A percentile compares a stretch with the other conserved stretches of the same genome.
These are phyloP conservation scores for Pythium volutum DNA, from an alignment of 352 stramenopile species.

Conservation along the genomic window DNA sequence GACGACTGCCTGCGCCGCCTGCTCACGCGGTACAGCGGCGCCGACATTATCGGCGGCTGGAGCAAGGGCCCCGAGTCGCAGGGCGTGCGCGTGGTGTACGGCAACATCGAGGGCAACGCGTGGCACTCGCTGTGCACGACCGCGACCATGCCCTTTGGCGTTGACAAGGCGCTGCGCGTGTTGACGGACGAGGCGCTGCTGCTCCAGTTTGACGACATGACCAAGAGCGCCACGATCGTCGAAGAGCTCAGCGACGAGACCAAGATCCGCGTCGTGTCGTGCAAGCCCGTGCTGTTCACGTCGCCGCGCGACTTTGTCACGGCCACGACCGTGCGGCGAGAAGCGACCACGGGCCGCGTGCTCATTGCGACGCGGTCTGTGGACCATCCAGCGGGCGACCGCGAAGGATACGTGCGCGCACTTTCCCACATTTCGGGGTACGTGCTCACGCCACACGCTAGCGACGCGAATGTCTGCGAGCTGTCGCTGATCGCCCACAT, in stretches of 20 bases:
- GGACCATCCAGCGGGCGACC: slow-evolving; percentile 44
- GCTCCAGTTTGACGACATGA: slow-evolving; percentile 78
- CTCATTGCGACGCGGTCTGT: slow-evolving; percentile 77
- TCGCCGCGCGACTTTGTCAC: slow-evolving; percentile 70
- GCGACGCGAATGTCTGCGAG: slow-evolving; percentile 61
- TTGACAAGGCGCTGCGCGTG: slow-evolving; percentile 47
- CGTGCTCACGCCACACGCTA: slow-evolving; percentile 58
- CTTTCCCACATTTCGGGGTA: slow-evolving; percentile 60
- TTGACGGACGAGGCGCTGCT: slow-evolving; percentile 54
- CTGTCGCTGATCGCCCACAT: slow-evolving; percentile 71
- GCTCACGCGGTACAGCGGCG: slow-evolving; percentile 50
- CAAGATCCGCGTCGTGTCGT: slow-evolving; percentile 55
- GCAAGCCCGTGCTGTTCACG: slow-evolving; percentile 74
- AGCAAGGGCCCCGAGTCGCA: slow-evolving; percentile 58
- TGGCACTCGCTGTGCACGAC: slow-evolving; percentile 76
- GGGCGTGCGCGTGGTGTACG: slow-evolving; percentile 69
- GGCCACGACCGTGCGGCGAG: slow-evolving; percentile 46
- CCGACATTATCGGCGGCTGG: slow-evolving; percentile 65
- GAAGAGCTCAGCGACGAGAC: slow-evolving; percentile 63
- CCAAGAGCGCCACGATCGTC: slow-evolving; percentile 53
- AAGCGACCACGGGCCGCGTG: slow-evolving; percentile 46
- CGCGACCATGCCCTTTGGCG: slow-evolving; percentile 52
- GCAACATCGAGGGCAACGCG: slow-evolving; percentile 44
- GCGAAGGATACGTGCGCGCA: slow-evolving; percentile 28
- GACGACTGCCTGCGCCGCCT: slow-evolving; percentile 55